Base-by-base conservation (phyloP, 78 protist species). In the Guillardia theta region DNA sequence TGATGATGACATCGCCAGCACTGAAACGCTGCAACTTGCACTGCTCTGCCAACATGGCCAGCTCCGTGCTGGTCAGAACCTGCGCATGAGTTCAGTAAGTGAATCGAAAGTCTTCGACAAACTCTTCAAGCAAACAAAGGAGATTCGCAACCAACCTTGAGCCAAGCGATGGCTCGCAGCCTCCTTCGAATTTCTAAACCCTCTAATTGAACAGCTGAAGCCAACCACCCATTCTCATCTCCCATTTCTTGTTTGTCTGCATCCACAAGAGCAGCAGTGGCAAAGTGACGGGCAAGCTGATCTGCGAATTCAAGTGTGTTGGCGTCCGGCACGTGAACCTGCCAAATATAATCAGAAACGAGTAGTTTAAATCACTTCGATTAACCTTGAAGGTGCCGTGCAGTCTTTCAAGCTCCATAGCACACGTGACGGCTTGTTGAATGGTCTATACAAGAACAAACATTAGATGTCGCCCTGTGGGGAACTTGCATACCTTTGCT, bases 231-330 rank as follows among this genome's bases (percentile, higher is more conserved):
- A 15, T 50, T 50, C 15, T 15, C 58, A 50, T 15, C 58, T 50
- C 58, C 58, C 10, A 50, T 50, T 50, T 15, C 58, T 19, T 50
- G 30, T 50, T 15, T 50, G 58, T 50, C 58, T 50, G 30, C 58
- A 50, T 50, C 58, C 30, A 10, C 58, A 19, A 27, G 44, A 30
- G 44, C 90, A 18, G 45, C 53, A 4, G 45, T 43, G 19, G 90
- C 90, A 43, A 78, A 78, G 90, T 78, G 90, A 27, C 90, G 90
- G 10, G 45, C 48, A n/a, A 78, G 45, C 90, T 78, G 90, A 48
- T 78, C 90, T 37, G 90, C 90, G 50, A 78, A 43, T 18, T 12
- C 48, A 48, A 37, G 90, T 50, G 21, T 43, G 43, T 43, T 78
- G 10, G 33, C 90, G 9, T 78, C 90, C 43, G 90, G 90, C 50